Evolutionary conservation across 768 basidiomycete species (phyloP).

Genomic region (Lepiota brunneoincarnata): DNA sequence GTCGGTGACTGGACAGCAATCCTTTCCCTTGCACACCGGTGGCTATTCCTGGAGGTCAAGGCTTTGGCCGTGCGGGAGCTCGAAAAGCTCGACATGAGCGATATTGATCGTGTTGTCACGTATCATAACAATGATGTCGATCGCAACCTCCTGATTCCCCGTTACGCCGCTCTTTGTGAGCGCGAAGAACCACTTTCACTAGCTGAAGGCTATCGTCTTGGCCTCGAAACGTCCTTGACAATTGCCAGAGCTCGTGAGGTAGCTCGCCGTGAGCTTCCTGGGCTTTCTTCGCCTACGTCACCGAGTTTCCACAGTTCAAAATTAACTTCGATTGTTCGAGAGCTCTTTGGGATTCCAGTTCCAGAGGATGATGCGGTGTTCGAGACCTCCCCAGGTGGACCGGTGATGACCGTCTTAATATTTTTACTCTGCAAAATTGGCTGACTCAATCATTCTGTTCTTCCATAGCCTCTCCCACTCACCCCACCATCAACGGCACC

Average conservation of each 20-base stretch:
- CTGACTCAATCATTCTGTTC: constrained; percentile 15
- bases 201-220: constrained; percentile 55
- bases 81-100: constrained; percentile 37
- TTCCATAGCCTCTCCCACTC: constrained; percentile 2
- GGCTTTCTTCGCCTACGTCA: constrained; percentile 32
- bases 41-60: constrained; percentile 54
- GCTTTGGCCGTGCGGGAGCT: constrained; percentile 54
- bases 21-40: constrained; percentile 49
- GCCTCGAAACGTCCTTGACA: constrained; percentile 50
- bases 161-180: constrained; percentile 50
- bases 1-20: constrained; percentile 54
- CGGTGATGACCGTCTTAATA: constrained; percentile 22
- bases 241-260: constrained; percentile 55
- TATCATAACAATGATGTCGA: constrained; percentile 56
- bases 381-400: constrained; percentile 30
- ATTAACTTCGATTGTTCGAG: constrained; percentile 32
- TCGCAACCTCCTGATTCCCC: constrained; percentile 42
- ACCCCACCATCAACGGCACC: constrained; percentile 4
- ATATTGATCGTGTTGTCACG: constrained; percentile 51
- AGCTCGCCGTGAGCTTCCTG: constrained; percentile 32
- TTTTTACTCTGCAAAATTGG: constrained; percentile 13
- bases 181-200: constrained; percentile 49
- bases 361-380: constrained; percentile 10
- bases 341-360: constrained; percentile 27
- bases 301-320: constrained; percentile 28